Conservation (phyloP, 1,284 basidiomycete genomes). For the Phylloporus sp. region DNA sequence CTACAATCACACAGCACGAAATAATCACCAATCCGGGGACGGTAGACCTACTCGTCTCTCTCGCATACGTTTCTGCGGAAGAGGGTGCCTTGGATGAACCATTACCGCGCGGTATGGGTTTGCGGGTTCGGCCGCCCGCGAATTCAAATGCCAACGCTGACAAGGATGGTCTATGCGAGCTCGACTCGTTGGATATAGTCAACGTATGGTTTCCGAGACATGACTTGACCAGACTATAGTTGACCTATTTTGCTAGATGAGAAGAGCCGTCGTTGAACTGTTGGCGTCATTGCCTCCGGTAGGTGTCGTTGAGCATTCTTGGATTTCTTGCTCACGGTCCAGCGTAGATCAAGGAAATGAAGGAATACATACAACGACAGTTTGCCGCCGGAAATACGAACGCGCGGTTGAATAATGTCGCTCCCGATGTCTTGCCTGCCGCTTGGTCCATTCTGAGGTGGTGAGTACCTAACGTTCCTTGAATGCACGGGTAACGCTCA, state of each 20-base stretch:
- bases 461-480: constrained; percentile 34
- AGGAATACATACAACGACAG: constrained; percentile 54
- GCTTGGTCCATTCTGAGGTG: constrained; percentile 66
- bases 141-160: constrained; percentile 3
- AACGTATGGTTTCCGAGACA: constrained; percentile 37
- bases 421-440: constrained; percentile 50
- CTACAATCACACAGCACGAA: constrained; percentile 52
- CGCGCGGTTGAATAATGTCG: constrained; percentile 53
- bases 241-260: constrained; percentile 45
- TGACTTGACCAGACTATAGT: background rate
- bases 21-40: constrained; percentile 59
- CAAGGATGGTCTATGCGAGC: constrained; percentile 49
- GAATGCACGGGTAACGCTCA: background rate
- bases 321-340: background rate
- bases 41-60: constrained; percentile 65
- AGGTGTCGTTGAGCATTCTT: constrained; percentile 13
- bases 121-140: constrained; percentile 48
- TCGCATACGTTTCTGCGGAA: constrained; percentile 56
- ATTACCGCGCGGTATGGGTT: constrained; percentile 58
- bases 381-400: constrained; percentile 50
- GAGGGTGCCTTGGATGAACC: constrained; percentile 57
- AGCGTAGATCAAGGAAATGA: constrained; percentile 55
- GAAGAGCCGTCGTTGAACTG: constrained; percentile 44
- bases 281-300: constrained; percentile 55
- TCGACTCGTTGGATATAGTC: constrained; percentile 46